A percentile compares a stretch with the other conserved stretches of the same genome.
phyloP scores from a whole-genome alignment of 345 rosid species.

The Eucalyptus marginata region DNA sequence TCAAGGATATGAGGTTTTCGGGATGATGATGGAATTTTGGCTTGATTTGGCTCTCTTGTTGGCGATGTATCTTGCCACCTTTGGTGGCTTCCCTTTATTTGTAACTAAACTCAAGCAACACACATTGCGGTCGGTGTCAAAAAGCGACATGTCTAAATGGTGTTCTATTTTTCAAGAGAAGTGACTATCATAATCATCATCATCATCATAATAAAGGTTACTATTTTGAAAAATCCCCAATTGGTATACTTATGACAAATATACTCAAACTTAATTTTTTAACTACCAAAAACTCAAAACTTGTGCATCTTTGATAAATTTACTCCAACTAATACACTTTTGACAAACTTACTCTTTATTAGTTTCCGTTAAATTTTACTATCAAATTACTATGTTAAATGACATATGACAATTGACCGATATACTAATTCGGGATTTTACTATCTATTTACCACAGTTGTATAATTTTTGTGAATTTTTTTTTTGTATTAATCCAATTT shows the following conservation, averaged over 20 bases:
- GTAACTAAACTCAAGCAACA: not conserved
- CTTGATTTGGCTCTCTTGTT: not conserved
- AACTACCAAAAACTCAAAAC: too few species aligned
- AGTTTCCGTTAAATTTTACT: too few species aligned
- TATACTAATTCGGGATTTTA: rapidly evolving
- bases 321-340: rapidly evolving
- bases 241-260: too few species aligned
- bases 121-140: rapidly evolving
- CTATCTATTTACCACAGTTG: rapidly evolving
- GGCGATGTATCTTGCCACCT: not conserved
- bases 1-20: not conserved
- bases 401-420: rapidly evolving
- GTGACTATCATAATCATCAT: rapidly evolving
- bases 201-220: too few species aligned
- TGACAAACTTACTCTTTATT: rapidly evolving
- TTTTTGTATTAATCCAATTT: too few species aligned
- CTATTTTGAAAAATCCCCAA: too few species aligned
- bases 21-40: not conserved
- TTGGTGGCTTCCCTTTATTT: not conserved
- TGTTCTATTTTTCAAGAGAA: too few species aligned
- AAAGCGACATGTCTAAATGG: not conserved
- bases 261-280: too few species aligned
- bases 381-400: rapidly evolving
- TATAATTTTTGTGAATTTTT: too few species aligned
- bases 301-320: too few species aligned